These are phyloP conservation scores for Agaricus blazei DNA, from an alignment of 768 basidiomycete species.

Conservation along the genomic window DNA sequence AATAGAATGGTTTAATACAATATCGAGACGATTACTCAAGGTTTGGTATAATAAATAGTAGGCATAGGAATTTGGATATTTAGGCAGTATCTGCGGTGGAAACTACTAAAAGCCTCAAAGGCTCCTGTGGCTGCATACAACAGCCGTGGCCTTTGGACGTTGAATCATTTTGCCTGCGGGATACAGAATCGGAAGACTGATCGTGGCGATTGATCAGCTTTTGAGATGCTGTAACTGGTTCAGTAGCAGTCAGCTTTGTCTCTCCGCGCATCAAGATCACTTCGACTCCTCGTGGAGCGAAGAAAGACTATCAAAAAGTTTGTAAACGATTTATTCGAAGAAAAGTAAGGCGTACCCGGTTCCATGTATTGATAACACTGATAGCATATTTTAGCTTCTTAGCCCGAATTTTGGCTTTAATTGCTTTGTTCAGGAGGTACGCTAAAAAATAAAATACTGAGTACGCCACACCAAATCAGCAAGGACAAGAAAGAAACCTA, in stretches of 20 bases:
- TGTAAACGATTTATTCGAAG: background rate
- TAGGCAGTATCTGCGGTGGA: background rate
- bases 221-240: background rate
- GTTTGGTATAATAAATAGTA: too few species aligned
- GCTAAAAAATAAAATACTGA: background rate
- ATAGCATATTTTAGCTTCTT: constrained; percentile 1
- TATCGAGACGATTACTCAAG: too few species aligned
- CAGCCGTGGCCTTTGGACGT: background rate
- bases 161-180: background rate
- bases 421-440: background rate
- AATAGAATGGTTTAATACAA: too few species aligned
- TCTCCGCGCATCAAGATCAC: constrained; percentile 7
- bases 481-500: background rate
- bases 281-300: constrained; percentile 1
- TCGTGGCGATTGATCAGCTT: background rate
- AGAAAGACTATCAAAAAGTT: background rate
- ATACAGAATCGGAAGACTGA: background rate
- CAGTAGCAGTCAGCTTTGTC: background rate
- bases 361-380: constrained; percentile 7
- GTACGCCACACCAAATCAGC: background rate
- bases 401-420: background rate
- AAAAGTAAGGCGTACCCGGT: background rate
- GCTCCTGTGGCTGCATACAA: background rate
- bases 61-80: background rate
- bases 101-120: background rate